Evolutionary conservation across 495 filamentous ascomycete species (phyloP).

Genomic region (Stereocaulon alpinum): DNA sequence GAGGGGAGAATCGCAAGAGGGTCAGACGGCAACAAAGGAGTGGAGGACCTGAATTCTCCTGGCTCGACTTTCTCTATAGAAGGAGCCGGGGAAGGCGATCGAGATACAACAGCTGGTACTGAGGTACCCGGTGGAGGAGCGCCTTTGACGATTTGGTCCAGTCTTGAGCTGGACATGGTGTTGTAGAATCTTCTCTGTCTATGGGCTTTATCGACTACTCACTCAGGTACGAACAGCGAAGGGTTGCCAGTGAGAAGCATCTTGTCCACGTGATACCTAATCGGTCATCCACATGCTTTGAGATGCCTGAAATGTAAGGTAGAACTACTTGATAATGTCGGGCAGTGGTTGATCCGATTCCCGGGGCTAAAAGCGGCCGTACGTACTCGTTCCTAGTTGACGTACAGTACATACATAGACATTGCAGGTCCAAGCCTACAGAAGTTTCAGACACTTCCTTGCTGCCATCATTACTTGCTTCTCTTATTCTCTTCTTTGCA

Average conservation of each 20-base stretch:
- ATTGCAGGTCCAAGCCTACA: background rate
- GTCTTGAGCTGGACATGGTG: conserved; percentile 46
- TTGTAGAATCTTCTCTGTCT: background rate
- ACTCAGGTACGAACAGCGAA: background rate
- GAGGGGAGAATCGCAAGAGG: conserved; percentile 74
- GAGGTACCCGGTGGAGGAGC: conserved; percentile 46
- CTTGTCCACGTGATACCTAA: background rate
- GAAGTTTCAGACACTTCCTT: background rate
- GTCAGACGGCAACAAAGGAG: conserved; percentile 45
- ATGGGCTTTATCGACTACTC: background rate
- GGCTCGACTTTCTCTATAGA: conserved; percentile 27
- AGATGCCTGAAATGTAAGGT: background rate
- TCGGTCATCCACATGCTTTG: background rate
- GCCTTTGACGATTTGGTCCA: conserved; percentile 86
- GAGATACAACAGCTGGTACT: conserved; percentile 15
- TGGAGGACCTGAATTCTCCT: conserved; percentile 28
- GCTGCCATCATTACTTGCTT: too few species aligned
- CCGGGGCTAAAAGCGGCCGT: background rate
- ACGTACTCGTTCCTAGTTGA: background rate
- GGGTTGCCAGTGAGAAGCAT: background rate
- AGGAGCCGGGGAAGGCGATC: conserved; percentile 29
- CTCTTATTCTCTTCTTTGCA: background rate
- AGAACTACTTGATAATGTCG: background rate
- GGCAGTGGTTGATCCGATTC: background rate
- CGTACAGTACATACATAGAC: background rate